Conservation (phyloP, 1,139 yeast species). For the Sugiyamaella paludigena region DNA sequence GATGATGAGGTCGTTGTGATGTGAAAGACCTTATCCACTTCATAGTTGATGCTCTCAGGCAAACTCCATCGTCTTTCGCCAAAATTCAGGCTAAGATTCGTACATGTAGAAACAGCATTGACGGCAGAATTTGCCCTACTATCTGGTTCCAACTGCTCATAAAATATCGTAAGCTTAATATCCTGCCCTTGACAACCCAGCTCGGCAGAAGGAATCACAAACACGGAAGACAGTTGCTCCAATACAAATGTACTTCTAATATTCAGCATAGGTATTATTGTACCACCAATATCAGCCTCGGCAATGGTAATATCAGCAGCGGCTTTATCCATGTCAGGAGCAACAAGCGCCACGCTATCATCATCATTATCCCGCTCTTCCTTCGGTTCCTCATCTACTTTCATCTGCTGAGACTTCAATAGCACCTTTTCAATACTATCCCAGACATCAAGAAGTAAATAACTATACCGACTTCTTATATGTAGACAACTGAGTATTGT, state of each 20-base stretch:
- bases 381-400: neutral
- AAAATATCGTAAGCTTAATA: conserved; percentile 15
- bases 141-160: conserved; percentile 18
- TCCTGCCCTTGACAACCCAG: conserved; percentile 16
- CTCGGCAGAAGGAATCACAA: conserved; percentile 17
- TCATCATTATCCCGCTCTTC: neutral
- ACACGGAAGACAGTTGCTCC: conserved; percentile 13
- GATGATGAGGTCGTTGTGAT: conserved; percentile 5
- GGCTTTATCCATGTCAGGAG: neutral
- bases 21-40: conserved; percentile 4
- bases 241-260: conserved; percentile 14
- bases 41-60: neutral
- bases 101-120: conserved; percentile 11
- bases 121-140: conserved; percentile 10
- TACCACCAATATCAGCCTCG: neutral
- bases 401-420: neutral
- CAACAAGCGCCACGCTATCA: neutral
- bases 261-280: conserved; percentile 15
- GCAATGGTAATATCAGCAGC: neutral
- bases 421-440: conserved; percentile 12
- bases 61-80: neutral
- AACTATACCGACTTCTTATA: conserved; percentile 26
- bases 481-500: conserved; percentile 24
- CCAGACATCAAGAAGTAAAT: conserved; percentile 21
- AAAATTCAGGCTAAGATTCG: conserved; percentile 2